Percentiles rank a stretch among this genome's conserved stretches.
These are phyloP conservation scores for Arthroderma uncinatum DNA, from an alignment of 2,329 filamentous ascomycete species.

Conservation along the genomic window DNA sequence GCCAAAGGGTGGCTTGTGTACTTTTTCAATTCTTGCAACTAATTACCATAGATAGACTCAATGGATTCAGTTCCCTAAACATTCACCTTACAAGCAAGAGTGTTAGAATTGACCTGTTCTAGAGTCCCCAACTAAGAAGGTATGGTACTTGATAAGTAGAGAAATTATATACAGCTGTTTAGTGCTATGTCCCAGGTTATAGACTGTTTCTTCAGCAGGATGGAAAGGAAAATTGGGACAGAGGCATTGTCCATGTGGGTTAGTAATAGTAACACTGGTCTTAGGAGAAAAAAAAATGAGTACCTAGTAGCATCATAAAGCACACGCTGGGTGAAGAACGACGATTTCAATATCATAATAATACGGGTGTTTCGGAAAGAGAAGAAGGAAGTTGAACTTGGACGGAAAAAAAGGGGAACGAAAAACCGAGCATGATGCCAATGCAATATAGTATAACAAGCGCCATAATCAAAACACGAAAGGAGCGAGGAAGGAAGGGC, in stretches of 20 bases:
- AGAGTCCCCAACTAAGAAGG: not conserved
- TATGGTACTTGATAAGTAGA: not conserved
- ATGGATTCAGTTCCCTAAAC: not conserved
- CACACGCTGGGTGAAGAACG: not conserved
- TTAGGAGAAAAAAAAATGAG: not conserved
- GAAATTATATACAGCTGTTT: not conserved
- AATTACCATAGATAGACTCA: not conserved
- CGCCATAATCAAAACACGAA: not conserved
- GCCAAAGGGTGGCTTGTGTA: not conserved
- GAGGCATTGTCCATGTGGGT: not conserved
- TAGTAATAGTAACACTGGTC: not conserved
- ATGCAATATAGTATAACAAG: slow-evolving; percentile 1
- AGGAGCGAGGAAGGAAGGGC: not conserved
- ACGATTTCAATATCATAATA: slow-evolving; percentile 3
- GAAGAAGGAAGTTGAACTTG: not conserved
- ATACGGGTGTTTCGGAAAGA: not conserved
- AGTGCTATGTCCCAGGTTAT: not conserved
- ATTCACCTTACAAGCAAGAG: not conserved
- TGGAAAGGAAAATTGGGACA: not conserved
- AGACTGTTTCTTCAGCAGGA: not conserved
- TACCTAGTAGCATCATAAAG: not conserved
- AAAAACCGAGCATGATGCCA: not conserved
- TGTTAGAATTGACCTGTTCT: not conserved
- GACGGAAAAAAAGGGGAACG: not conserved
- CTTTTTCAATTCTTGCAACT: not conserved